Evolutionary conservation across 73 alveolate species (phyloP).

Genomic region (Paramecium sonneborni): DNA sequence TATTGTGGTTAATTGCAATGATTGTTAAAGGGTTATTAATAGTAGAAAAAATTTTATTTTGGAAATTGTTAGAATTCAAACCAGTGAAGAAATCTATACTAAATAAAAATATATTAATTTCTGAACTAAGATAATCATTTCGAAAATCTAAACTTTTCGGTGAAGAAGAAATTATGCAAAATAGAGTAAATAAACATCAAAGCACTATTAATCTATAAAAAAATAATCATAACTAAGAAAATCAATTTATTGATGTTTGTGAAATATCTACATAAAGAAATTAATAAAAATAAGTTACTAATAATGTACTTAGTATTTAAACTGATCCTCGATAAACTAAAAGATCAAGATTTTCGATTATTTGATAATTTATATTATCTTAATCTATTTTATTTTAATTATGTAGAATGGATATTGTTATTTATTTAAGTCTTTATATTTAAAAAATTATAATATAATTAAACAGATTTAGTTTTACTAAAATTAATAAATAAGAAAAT

Average conservation of each 20-base stretch:
- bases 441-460: too few relatives aligned
- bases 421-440: too few relatives aligned
- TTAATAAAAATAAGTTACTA: background rate
- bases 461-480: too few relatives aligned
- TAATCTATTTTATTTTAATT: too few relatives aligned
- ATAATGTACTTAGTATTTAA: background rate
- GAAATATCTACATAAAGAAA: background rate
- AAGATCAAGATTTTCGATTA: background rate
- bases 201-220: background rate
- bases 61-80: background rate
- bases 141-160: background rate
- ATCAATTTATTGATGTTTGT: background rate
- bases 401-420: too few relatives aligned
- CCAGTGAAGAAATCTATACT: background rate
- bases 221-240: background rate
- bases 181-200: background rate
- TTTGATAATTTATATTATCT: background rate
- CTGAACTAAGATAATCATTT: background rate
- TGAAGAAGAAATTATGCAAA: background rate
- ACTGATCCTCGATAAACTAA: background rate
- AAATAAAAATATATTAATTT: background rate
- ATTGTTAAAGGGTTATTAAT: background rate
- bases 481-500: too few relatives aligned
- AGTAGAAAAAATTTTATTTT: background rate
- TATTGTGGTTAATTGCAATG: conserved; percentile 32